These are phyloP conservation scores for Annulohypoxylon bovei DNA, from an alignment of 495 filamentous ascomycete species.

Conservation along the genomic window DNA sequence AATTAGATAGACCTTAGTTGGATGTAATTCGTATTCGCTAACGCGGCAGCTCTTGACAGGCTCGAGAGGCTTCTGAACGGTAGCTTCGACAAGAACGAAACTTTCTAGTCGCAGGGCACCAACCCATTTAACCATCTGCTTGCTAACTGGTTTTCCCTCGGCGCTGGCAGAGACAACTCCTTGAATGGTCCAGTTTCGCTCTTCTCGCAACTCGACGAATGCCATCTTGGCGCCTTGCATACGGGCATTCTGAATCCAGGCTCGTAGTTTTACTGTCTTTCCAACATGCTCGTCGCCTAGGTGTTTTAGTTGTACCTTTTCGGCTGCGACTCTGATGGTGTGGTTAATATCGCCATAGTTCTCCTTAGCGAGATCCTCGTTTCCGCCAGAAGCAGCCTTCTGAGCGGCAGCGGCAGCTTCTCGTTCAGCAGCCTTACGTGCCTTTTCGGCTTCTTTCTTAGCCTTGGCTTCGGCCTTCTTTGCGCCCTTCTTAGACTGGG, in stretches of 20 bases:
- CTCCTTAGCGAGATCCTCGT: slow-evolving; percentile 75
- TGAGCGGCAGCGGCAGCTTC: slow-evolving; percentile 53
- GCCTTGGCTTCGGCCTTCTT: slow-evolving; percentile 67
- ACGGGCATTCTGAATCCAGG: slow-evolving; percentile 85
- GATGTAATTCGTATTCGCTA: slow-evolving; percentile 81
- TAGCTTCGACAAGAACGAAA: slow-evolving; percentile 82
- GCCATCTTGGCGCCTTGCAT: slow-evolving; percentile 91
- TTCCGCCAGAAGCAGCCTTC: slow-evolving; percentile 62
- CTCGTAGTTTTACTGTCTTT: slow-evolving; percentile 81
- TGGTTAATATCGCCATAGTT: slow-evolving; percentile 68
- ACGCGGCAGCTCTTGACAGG: slow-evolving; percentile 84
- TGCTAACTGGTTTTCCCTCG: slow-evolving; percentile 63
- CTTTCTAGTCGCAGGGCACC: slow-evolving; percentile 81
- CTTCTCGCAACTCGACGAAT: slow-evolving; percentile 89
- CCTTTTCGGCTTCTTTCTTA: slow-evolving; percentile 60
- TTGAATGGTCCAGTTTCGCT: slow-evolving; percentile 80
- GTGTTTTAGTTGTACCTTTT: slow-evolving; percentile 61
- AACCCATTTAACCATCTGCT: slow-evolving; percentile 95
- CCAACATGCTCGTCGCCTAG: slow-evolving; percentile 69
- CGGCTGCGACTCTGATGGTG: slow-evolving; percentile 48
- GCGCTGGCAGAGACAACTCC: slow-evolving; percentile 69
- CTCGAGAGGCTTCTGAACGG: slow-evolving; percentile 81
- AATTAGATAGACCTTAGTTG: slow-evolving; percentile 80
- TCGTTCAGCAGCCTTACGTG: slow-evolving; percentile 60
- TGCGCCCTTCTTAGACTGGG: slow-evolving; percentile 63